Base-by-base conservation (phyloP, 2,329 filamentous ascomycete genomes). In the Aspergillus melleus region DNA sequence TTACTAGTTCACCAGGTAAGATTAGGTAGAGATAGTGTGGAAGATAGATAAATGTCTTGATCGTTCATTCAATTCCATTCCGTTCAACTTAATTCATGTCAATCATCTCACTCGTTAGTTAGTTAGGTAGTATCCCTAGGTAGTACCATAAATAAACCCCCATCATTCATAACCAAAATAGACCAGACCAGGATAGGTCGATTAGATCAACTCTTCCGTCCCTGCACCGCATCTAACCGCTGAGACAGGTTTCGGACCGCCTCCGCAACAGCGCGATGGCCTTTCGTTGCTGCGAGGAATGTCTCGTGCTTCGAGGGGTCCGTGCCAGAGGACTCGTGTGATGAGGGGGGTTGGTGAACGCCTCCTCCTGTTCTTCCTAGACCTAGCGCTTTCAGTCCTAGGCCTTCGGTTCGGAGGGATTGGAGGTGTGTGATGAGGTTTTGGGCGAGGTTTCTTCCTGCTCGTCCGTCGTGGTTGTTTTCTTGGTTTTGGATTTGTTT, bases 231-330 rank as follows among this genome's bases (percentile, higher is more conserved):
- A 12, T 57, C 39, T 44, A 74, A 54, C 26, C 66, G 67, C 19
- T 61, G 60, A 50, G 71, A 71, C 36, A 74, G 49, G 14, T 62
- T 63, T 39, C 63, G 59, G 29, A 73, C 68, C 52, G 68, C 60
- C 50, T 69, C 63, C 44, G 67, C 65, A 9, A 74, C 68, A 26
- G 68, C 67, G 30, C 64, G 70, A 60, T 74, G 72, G 42, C 69
- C 66, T 20, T 60, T 64, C 20, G 69, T 64, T 11, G 69, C 70
- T 24, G 68, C 63, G 16, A 64, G 66, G 32, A 63, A 14, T 65
- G 58, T 20, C 10, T 56, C 54, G 8, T 57, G 36, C 36, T 16
- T 14, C 8, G 36, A 46, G 22, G 11, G 58, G 36, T n/a, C 36
- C 36, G 24, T 24, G 24, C 24, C 24, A 24, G 5, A 42, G 36